phyloP scores from a whole-genome alignment of 2,329 filamentous ascomycete species.

The Malbranchea cinnamomea region DNA sequence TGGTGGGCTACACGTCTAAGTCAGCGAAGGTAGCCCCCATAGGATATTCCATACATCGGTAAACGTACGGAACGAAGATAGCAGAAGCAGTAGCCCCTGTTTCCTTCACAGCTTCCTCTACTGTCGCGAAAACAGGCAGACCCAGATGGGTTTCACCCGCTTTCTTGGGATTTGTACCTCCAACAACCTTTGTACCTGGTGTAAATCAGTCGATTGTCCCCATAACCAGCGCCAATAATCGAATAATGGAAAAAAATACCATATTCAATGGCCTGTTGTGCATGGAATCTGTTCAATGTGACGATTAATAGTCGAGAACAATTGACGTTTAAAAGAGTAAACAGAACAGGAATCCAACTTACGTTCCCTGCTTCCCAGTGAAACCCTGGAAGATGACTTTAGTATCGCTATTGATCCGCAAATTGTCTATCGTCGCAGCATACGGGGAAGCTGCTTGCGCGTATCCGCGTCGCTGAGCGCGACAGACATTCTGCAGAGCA shows the following conservation, averaged over 20 bases:
- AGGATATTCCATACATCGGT: conserved; percentile 3
- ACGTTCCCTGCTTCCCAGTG: conserved; percentile 93
- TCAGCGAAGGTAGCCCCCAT: not conserved
- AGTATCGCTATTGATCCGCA: conserved; percentile 83
- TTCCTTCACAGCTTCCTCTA: conserved; percentile 74
- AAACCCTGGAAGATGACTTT: conserved; percentile 96
- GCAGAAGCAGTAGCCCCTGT: conserved; percentile 83
- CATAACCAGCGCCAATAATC: conserved; percentile 8
- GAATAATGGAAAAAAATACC: conserved; percentile 48
- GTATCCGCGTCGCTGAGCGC: conserved; percentile 50
- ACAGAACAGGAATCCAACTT: conserved; percentile 27
- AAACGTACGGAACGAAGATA: conserved; percentile 91
- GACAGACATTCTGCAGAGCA: conserved; percentile 50
- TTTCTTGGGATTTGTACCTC: conserved; percentile 98
- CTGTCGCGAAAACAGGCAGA: conserved; percentile 83
- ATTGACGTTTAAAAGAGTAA: conserved; percentile 1
- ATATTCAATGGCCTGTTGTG: conserved; percentile 94
- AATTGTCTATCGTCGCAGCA: conserved; percentile 61
- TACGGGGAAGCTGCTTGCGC: conserved; percentile 57
- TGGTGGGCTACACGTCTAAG: conserved; percentile 50
- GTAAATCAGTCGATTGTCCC: conserved; percentile 14
- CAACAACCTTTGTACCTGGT: conserved; percentile 86
- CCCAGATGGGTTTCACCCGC: conserved; percentile 79
- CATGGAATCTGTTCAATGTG: conserved; percentile 61
- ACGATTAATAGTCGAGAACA: too few relatives aligned